A percentile compares a stretch with the other conserved stretches of the same genome.
Conservation (phyloP, 1,139 yeast genomes). For the Geotrichum fermentans region DNA sequence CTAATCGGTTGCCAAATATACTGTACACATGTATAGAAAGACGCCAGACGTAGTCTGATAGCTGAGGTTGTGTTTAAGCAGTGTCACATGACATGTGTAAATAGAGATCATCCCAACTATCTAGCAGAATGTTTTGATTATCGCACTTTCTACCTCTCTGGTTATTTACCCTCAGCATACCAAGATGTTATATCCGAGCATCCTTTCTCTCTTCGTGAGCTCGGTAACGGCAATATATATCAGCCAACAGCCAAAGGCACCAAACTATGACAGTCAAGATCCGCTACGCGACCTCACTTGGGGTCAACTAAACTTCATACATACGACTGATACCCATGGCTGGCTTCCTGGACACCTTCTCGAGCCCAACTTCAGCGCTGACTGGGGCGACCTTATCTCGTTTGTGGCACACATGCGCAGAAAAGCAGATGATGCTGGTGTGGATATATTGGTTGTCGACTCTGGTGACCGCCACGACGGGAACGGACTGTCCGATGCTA, state of each 20-base stretch:
- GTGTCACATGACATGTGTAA: no score
- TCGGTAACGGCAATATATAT: no score
- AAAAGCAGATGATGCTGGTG: conserved; percentile 44
- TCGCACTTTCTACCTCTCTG: no score
- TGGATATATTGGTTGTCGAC: conserved; percentile 71
- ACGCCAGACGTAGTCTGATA: no score
- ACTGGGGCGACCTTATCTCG: conserved; percentile 90
- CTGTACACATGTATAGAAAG: no score
- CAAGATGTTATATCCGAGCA: no score
- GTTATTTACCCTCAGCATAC: no score
- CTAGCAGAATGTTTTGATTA: no score
- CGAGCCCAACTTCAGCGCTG: conserved; percentile 70
- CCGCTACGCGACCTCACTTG: conserved; percentile 48
- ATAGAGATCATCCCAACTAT: no score
- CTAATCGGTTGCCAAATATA: no score
- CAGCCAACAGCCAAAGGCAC: conserved; percentile 4
- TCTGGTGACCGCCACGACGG: conserved; percentile 96
- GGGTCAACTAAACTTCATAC: conserved; percentile 76
- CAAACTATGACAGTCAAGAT: background rate
- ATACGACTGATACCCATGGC: conserved; percentile 89
- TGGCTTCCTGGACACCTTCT: conserved; percentile 88
- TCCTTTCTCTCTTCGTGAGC: no score
- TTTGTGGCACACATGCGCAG: conserved; percentile 51
- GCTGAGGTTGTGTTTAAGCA: no score
- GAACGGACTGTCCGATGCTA: conserved; percentile 79